Evolutionary conservation across 106 monocot species (phyloP).

Genomic region (Phalaenopsis aphrodite): DNA sequence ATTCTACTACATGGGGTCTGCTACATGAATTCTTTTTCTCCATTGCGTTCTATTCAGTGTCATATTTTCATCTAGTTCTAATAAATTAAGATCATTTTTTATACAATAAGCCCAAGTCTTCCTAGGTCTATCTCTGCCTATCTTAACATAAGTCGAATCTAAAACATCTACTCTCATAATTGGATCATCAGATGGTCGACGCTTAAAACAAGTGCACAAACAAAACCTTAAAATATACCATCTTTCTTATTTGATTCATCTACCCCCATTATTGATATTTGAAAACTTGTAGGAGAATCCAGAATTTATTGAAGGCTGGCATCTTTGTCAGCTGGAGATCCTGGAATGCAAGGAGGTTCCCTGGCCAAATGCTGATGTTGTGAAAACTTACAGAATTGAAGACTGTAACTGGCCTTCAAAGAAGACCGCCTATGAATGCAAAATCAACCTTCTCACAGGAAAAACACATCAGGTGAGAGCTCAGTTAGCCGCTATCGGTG

Average conservation of each 20-base stretch:
- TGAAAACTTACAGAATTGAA: slow-evolving; percentile 49
- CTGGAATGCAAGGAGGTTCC: slow-evolving; percentile 81
- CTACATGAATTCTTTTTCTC: too few species aligned
- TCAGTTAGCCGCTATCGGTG: slow-evolving; percentile 76
- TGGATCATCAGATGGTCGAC: too few species aligned
- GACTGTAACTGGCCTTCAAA: slow-evolving; percentile 76
- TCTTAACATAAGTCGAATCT: too few species aligned
- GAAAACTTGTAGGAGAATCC: background rate
- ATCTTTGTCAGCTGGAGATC: slow-evolving; percentile 87
- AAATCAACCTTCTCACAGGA: slow-evolving; percentile 87
- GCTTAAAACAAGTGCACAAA: background rate
- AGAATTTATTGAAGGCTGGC: slow-evolving; percentile 82
- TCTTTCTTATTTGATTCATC: background rate
- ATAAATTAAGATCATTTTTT: too few species aligned
- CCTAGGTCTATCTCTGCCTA: too few species aligned
- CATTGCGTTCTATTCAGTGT: too few species aligned
- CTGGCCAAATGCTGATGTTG: slow-evolving; percentile 58
- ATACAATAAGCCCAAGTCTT: too few species aligned
- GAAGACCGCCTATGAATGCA: slow-evolving; percentile 78
- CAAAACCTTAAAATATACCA: background rate
- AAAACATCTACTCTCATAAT: too few species aligned
- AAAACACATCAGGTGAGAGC: slow-evolving; percentile 99
- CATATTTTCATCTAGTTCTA: too few species aligned
- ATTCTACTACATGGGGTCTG: too few species aligned
- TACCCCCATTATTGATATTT: background rate